Percentiles rank a stretch among this genome's conserved stretches.
These are phyloP conservation scores for Neurospora discreta DNA, from an alignment of 495 filamentous ascomycete species.

Conservation along the genomic window DNA sequence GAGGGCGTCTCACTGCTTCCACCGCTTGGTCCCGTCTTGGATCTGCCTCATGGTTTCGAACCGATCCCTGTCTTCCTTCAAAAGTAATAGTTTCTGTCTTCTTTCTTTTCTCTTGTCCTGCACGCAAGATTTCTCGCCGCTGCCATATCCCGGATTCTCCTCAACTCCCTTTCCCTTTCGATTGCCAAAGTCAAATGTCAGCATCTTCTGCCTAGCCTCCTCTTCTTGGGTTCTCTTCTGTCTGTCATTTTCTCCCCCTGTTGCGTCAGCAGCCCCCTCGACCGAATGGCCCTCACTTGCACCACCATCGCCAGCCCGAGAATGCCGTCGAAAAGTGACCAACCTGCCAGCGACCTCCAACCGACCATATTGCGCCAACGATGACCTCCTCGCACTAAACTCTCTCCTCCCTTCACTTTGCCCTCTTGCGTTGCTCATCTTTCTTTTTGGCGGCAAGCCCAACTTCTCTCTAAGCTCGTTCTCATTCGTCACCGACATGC, in stretches of 20 bases:
- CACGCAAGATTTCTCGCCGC: constrained; percentile 14
- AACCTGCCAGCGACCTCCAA: constrained; percentile 25
- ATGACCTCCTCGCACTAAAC: constrained; percentile 4
- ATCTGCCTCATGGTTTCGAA: constrained; percentile 70
- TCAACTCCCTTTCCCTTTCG: constrained; percentile 18
- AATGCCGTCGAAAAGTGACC: constrained; percentile 17
- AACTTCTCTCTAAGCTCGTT: constrained; percentile 30
- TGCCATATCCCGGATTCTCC: background rate
- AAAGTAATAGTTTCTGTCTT: constrained; percentile 36
- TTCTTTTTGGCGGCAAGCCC: constrained; percentile 23
- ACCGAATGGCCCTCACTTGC: background rate
- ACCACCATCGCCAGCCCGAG: background rate
- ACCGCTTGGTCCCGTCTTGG: constrained; percentile 46
- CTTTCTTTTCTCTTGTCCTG: constrained; percentile 47
- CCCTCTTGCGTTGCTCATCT: background rate
- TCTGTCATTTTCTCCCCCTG: background rate
- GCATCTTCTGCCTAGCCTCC: background rate
- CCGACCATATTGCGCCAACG: constrained; percentile 25
- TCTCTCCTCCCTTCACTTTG: background rate
- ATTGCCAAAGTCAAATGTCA: background rate
- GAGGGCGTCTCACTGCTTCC: constrained; percentile 33
- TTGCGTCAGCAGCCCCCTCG: background rate
- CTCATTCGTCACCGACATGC: constrained; percentile 40
- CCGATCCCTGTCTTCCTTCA: constrained; percentile 50
- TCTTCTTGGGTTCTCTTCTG: background rate